Evolutionary conservation across 1,284 basidiomycete species (phyloP), one percentile per base, ranked within the genome.

Genomic region (Agroathelia rolfsii): DNA sequence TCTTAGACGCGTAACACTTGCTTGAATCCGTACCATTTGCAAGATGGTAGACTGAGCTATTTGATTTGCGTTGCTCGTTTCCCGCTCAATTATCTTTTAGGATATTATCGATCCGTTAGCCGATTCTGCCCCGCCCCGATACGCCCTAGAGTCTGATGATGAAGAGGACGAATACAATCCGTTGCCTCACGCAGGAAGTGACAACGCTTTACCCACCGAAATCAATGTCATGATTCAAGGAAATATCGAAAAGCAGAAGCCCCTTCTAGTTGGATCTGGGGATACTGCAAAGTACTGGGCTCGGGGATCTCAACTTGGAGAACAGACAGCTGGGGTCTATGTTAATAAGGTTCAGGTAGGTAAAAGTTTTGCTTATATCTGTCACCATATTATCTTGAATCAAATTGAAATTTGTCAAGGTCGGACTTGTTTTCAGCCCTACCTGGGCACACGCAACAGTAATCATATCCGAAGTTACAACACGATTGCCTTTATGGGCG

Each of bases 111-210:
- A 78, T 46, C 68, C 72, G 6, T 57, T 77, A 14, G 60, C 61
- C 39, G 76, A 78, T 44, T 56, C 60, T 23, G 53, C 58, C 5
- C 69, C 76, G 1, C 69, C 76, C 19, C 65, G 76, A 34, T 64
- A 79, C 39, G 69, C 68, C 21, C 54, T 77, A 31, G 76, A 79
- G 47, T 78, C 76, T 2, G 76, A 79, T 37, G 76, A 78, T 8
- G 69, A 69, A 37, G 74, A 77, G 43, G 75, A 79, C 38, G 72
- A 77, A 42, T 58, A 62, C 36, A 66, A 69, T 39, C 67, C 67
- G 9, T 49, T 64, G 3, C 42, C 48, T 5, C 32, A 38, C 10
- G 31, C 39, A 5, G 16, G 43, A 22, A 22, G 37, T 22, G 35
- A 17, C 40, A 48, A 41, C 39, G 39, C 10, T 10, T 37, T 47